Evolutionary conservation across 2,329 filamentous ascomycete species (phyloP), one percentile per base, ranked within the genome.

Genomic region (Chaetoscypha palmicola): DNA sequence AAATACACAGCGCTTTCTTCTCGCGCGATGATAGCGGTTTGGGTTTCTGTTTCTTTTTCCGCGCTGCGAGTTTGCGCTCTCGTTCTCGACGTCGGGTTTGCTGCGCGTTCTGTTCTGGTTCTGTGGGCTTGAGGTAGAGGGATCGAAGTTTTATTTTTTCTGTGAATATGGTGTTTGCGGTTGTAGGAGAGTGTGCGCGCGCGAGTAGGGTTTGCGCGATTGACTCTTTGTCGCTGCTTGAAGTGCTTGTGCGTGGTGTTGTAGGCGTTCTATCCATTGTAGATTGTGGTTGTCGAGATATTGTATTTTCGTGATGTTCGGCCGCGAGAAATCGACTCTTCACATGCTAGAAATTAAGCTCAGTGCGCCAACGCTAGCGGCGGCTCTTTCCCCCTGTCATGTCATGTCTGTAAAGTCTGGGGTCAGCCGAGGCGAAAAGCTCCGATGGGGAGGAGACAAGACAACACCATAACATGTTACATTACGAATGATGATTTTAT

Each of bases 131-230:
- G 3, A 96, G 77, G 58, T 83, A 79, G 45, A 96, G 79, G 0
- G 87, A 82, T 36, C 88, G 87, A 60, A 87, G 81, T 57, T 87
- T 79, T 62, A 95, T 79, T 65, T 89, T 89, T 52, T 94, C 86
- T 50, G 74, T 72, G 71, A 84, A 91, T 64, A 95, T 86, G 42
- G 79, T 74, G 24, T 71, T 68, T 43, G 81, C 78, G 45, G 76
- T 81, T 52, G 83, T 74, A 20, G 87, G 82, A 2, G 86, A 83
- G 66, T 95, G 88, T 8, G 87, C 88, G 57, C 86, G 81, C 4
- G 74, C 66, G 41, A 97, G 81, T 39, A 96, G 79, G 5, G 72
- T 67, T 51, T 79, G 73, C 0, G 78, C 80, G n/a, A 57, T 38
- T 22, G 38, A 17, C 19, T 41, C 17, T 33, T 41, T 41, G 30